Evolutionary conservation across 331 rosid species (phyloP).

Genomic region (Erythrophleum ivorense): DNA sequence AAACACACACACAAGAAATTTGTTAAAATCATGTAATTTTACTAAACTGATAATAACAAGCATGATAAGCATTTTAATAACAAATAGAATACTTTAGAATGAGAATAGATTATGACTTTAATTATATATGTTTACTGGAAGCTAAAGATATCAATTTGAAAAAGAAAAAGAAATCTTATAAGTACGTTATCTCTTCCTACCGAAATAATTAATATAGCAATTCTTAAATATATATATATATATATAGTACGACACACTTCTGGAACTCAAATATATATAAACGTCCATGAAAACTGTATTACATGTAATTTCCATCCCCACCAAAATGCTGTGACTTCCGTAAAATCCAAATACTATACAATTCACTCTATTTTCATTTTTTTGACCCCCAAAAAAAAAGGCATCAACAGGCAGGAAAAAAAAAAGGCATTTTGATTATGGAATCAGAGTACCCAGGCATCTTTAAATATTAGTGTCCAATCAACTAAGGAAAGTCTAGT

Average conservation of each 20-base stretch:
- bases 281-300: slow-evolving; percentile 13
- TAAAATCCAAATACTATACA: no score
- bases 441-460: not conserved
- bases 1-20: not conserved
- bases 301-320: slow-evolving; percentile 13
- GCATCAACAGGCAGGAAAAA: not conserved
- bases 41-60: slow-evolving; percentile 4
- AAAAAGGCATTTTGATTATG: slow-evolving; percentile 15
- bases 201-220: not conserved
- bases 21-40: slow-evolving; percentile 14
- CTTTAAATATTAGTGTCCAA: slow-evolving; percentile 7
- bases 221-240: not conserved
- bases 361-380: not conserved
- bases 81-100: slow-evolving; percentile 16
- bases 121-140: not conserved
- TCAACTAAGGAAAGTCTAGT: not conserved
- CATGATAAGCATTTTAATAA: slow-evolving; percentile 21
- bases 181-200: not conserved
- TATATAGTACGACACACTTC: not conserved
- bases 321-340: slow-evolving; percentile 15
- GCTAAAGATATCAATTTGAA: not conserved
- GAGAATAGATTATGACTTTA: slow-evolving; percentile 20
- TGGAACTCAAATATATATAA: slow-evolving; percentile 1
- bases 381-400: not conserved
- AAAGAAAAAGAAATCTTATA: not conserved